These are phyloP conservation scores for Aspergillus felis DNA, from an alignment of 2,329 filamentous ascomycete genomes.

Conservation along the genomic window DNA sequence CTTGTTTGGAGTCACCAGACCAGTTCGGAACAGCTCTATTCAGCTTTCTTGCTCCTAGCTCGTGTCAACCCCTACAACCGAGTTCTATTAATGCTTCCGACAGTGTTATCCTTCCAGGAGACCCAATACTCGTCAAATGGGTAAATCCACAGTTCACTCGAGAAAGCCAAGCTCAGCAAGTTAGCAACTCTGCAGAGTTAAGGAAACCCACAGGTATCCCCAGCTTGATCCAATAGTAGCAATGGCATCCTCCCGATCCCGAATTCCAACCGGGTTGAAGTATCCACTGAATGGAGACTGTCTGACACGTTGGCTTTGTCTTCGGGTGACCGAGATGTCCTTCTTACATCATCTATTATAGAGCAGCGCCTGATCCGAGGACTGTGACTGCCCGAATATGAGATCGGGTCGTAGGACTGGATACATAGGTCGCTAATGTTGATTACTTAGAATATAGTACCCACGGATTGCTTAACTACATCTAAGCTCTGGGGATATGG, in stretches of 20 bases:
- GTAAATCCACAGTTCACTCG: neutral
- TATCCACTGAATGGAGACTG: neutral
- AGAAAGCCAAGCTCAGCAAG: neutral
- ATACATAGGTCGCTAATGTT: too few relatives aligned
- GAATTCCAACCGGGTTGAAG: neutral
- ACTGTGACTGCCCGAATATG: too few relatives aligned
- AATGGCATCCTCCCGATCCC: neutral
- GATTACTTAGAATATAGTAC: too few relatives aligned
- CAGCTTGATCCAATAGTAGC: neutral
- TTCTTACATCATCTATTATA: neutral
- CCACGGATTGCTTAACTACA: too few relatives aligned
- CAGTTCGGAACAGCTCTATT: neutral
- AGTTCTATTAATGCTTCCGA: neutral
- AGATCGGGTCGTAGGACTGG: too few relatives aligned
- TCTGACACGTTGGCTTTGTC: neutral
- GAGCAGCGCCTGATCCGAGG: neutral
- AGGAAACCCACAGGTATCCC: neutral
- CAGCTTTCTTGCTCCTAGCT: neutral
- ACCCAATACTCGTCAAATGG: neutral
- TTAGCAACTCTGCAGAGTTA: neutral
- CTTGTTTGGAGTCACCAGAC: neutral
- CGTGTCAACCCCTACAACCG: neutral
- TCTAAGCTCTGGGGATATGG: too few relatives aligned
- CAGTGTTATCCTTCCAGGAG: neutral
- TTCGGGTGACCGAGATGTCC: neutral